Evolutionary conservation across 2,329 filamentous ascomycete species (phyloP).

Genomic region (Paecilomyces sp.): DNA sequence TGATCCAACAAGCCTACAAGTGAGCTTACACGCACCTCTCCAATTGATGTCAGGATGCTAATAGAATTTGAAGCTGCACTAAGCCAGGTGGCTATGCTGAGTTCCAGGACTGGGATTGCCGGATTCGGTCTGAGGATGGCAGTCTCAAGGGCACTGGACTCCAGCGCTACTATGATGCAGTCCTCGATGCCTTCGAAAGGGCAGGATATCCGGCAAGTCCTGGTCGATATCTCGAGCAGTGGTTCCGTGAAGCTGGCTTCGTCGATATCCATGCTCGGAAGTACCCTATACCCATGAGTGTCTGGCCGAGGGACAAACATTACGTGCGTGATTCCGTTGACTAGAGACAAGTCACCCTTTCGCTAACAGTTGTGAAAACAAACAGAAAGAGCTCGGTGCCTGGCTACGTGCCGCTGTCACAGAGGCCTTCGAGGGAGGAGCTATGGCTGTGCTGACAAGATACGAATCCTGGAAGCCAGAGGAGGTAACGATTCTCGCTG

Average conservation of each 20-base stretch:
- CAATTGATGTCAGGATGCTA: background rate
- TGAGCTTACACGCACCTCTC: conserved; percentile 13
- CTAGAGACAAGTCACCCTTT: background rate
- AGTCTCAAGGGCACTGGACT: background rate
- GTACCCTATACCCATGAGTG: conserved; percentile 14
- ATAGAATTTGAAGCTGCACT: conserved; percentile 3
- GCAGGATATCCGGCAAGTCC: background rate
- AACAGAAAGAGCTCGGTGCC: background rate
- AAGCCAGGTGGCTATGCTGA: conserved; percentile 34
- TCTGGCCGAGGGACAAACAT: conserved; percentile 7
- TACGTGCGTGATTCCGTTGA: background rate
- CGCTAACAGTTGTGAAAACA: background rate
- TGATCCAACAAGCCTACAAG: conserved; percentile 44
- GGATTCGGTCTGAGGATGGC: conserved; percentile 16
- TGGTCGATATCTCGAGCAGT: conserved; percentile 5
- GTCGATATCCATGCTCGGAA: conserved; percentile 10
- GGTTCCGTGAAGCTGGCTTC: conserved; percentile 15
- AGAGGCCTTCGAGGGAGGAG: background rate
- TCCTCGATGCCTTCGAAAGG: background rate
- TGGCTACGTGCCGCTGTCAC: background rate
- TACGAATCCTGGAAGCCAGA: background rate
- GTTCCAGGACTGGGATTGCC: conserved; percentile 25
- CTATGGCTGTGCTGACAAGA: conserved; percentile 1
- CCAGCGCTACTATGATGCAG: background rate
- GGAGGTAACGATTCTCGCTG: conserved; percentile 1